phyloP scores from a whole-genome alignment of 306 rosid genomes.

The Spatholobus suberectus region DNA sequence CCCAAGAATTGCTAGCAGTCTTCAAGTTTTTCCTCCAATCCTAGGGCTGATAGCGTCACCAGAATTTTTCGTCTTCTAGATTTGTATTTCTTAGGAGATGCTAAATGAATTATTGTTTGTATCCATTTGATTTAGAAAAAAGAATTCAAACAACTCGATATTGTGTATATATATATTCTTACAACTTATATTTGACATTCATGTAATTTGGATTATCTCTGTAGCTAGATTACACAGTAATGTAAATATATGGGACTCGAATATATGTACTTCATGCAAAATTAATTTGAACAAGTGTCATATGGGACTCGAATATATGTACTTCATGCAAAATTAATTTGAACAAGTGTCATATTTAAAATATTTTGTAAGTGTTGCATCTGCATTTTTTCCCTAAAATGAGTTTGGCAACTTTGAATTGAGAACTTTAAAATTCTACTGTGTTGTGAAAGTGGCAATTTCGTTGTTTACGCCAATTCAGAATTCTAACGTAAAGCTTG shows the following conservation, averaged over 20 bases:
- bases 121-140: background rate
- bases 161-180: conserved; percentile 32
- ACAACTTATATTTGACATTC: conserved; percentile 4
- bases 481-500: background rate
- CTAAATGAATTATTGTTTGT: conserved; percentile 32
- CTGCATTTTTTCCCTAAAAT: background rate
- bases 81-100: conserved; percentile 29
- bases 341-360: background rate
- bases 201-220: conserved; percentile 32
- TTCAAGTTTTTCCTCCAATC: conserved; percentile 21
- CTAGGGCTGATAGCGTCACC: conserved; percentile 29
- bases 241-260: conserved; percentile 37
- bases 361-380: background rate
- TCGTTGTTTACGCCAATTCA: background rate
- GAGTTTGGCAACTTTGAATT: background rate
- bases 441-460: background rate
- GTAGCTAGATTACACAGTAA: conserved; percentile 28
- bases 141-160: background rate
- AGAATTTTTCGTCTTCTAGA: conserved; percentile 7
- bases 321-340: background rate
- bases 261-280: background rate
- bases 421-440: background rate
- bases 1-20: conserved; percentile 63
- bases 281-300: background rate
- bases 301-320: conserved; percentile 15